Base-by-base conservation (phyloP, 768 basidiomycete species). In the Amanita jacksonii region DNA sequence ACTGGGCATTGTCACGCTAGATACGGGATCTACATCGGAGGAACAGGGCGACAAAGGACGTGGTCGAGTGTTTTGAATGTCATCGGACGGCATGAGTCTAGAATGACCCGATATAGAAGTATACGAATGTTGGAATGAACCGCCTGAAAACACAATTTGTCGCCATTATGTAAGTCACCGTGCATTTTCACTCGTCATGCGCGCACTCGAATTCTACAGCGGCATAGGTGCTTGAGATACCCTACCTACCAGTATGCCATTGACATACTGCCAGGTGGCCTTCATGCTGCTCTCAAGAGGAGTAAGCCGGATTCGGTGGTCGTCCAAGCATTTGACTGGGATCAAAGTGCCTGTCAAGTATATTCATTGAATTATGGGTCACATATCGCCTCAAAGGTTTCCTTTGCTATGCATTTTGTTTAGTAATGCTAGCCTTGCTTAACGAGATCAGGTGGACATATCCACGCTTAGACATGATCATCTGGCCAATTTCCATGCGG, bases 321-420 rank as follows among this genome's bases (percentile, higher is more conserved):
- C 24, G 62, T 79, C 4, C 73, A 72, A 48, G 84, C 86, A n/a
- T 86, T 80, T 54, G 87, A 89, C 57, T 87, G 85, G 84, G 85
- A 88, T 63, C 83, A 77, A 51, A 68, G 66, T 15, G 84, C 84
- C 27, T 81, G 78, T 51, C 69, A 69, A 43, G 84, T 85, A 13
- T 89, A 90, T 58, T 61, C 60, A 15, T 67, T 70, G 15, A 87
- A 88, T 59, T 63, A 77, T 54, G 73, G 74, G 5, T 40, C 53
- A 7, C 54, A 64, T 18, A 54, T 74, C 22, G 70, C 74, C 12
- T 58, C 62, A 54, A 81, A 74, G 64, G 81, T 81, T 39, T 15
- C 43, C 31, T 32, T 40, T 32, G 38, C 25, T 23, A 20, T 28
- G 28, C 15, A 18, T 13, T 37, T 25, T 46, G 15, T 12, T 40